Percentiles rank a stretch among this genome's conserved stretches.
phyloP scores from a whole-genome alignment of 1,284 basidiomycete species.

The Heterobasidion parviporum region DNA sequence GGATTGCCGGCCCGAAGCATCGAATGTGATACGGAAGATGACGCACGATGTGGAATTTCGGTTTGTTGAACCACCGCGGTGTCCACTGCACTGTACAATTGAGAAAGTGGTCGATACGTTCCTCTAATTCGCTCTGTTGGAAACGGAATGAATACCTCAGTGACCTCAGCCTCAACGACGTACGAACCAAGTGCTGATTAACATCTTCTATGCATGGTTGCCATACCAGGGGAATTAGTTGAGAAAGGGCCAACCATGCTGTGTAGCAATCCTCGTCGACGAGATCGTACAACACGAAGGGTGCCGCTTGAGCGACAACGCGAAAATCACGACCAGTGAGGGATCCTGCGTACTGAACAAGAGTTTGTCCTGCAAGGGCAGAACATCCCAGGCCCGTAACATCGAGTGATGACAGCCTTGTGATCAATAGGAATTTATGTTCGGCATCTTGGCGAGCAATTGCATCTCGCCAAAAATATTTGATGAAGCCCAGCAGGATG shows the following conservation, averaged over 20 bases:
- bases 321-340: slow-evolving; percentile 23
- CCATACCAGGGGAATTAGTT: slow-evolving; percentile 17
- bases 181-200: slow-evolving; percentile 12
- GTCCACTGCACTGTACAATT: not conserved
- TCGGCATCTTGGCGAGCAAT: slow-evolving; percentile 13
- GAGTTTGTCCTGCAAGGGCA: slow-evolving; percentile 14
- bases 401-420: slow-evolving; percentile 17
- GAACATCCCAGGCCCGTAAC: slow-evolving; percentile 17
- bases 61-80: not conserved
- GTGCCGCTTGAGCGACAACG: slow-evolving; percentile 19
- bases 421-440: slow-evolving; percentile 12
- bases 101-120: not conserved
- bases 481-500: slow-evolving; percentile 25
- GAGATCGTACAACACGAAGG: slow-evolving; percentile 20
- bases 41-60: not conserved
- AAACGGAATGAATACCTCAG: no score
- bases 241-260: slow-evolving; percentile 18
- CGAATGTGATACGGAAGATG: not conserved
- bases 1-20: not conserved
- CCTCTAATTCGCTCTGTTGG: no score
- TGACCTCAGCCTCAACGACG: no score
- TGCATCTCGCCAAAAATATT: slow-evolving; percentile 29
- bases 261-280: slow-evolving; percentile 10
- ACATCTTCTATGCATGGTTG: slow-evolving; percentile 21
- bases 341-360: slow-evolving; percentile 22